Percentiles rank a stretch among this genome's conserved stretches.
These are phyloP conservation scores for Sinapis alba DNA, from an alignment of 441 rosid genomes.

Conservation along the genomic window DNA sequence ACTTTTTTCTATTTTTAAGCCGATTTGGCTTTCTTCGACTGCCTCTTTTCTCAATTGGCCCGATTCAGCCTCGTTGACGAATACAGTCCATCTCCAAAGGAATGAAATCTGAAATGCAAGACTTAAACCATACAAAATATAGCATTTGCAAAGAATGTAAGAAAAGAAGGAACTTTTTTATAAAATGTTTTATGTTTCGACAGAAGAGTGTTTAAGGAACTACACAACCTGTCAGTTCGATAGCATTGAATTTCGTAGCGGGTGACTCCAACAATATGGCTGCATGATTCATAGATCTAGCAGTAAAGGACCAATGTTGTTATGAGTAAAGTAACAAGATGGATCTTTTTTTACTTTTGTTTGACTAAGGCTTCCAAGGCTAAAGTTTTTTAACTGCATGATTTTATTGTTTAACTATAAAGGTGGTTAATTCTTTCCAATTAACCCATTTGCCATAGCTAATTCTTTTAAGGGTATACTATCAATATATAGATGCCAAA, in stretches of 20 bases:
- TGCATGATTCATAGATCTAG: background rate
- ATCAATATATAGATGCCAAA: conserved; percentile 16
- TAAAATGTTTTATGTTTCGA: background rate
- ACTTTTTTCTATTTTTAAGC: no score
- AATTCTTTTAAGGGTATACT: background rate
- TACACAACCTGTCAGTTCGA: background rate
- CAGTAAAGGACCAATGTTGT: conserved; percentile 12
- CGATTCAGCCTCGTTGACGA: no score
- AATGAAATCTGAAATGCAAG: background rate
- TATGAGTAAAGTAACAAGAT: background rate
- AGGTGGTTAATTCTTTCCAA: background rate
- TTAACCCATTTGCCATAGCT: background rate
- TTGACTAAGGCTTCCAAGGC: background rate
- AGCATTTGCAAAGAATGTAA: background rate
- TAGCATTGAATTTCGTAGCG: conserved; percentile 1
- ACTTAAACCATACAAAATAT: background rate
- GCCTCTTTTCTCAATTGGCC: no score
- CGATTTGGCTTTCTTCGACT: no score
- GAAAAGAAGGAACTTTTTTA: background rate
- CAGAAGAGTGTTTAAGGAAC: background rate
- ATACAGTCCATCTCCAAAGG: background rate
- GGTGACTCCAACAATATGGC: background rate
- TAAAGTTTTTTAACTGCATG: background rate
- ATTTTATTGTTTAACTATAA: conserved; percentile 8
- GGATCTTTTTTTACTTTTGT: background rate